Evolutionary conservation across 306 rosid genomes (phyloP), one percentile per base, ranked within the genome.

Genomic region (Trifolium subterraneum): DNA sequence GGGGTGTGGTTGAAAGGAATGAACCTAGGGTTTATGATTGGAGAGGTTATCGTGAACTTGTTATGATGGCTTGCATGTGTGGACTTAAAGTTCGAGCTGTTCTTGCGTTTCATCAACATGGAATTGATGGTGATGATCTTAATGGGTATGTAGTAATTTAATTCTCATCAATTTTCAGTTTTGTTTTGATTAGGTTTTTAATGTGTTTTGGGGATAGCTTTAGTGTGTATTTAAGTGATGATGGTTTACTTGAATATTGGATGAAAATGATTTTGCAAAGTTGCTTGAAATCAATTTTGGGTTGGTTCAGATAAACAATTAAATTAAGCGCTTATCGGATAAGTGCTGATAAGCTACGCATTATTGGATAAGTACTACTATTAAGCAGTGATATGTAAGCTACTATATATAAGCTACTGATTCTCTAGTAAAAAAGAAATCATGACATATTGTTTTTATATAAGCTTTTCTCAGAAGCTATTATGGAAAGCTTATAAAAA

Each of bases 1-100:
- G 98, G 98, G 98, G 93, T 1, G 42, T 93, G 66, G 96, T 93
- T 19, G 98, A 93, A 89, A 87, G 82, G 84, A 85, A 82, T 48
- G 82, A 64, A 58, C 96, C 98, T 73, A 73, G 84, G 88, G 76
- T 71, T 73, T 93, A 89, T 70, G 80, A 88, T 73, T 93, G 97
- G 98, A 50, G 80, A 78, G 98, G 97, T 8, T 93, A 90, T 76
- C 45, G 76, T 65, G 90, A 85, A 44, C 88, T 93, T 47, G 74
- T 93, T 33, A 68, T 70, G 58, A 66, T 93, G 64, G 98, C 96
- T 0, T 65, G 77, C 42, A 86, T 72, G 80, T 89, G 70, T 42
- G 92, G 93, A 2, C 79, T 93, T 54, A 93, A 89, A 84, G 93
- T 93, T 47, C 96, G 97, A 1, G 90, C 85, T 15, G 88, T 93